Base-by-base conservation (phyloP, 2,329 filamentous ascomycete genomes). In the Didymella sp. region DNA sequence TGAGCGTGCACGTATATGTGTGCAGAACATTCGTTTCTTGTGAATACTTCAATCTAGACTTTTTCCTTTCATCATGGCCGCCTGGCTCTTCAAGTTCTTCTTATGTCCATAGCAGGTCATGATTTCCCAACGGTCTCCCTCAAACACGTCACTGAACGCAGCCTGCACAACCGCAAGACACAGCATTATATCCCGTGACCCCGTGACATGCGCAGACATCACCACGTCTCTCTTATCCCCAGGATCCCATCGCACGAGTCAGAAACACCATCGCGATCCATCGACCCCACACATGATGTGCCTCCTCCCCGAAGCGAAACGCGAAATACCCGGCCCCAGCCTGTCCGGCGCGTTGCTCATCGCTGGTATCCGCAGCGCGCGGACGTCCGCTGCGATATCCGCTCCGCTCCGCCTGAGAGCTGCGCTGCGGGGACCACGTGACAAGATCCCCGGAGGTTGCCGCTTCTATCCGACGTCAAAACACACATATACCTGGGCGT, bases 271-370 rank as follows among this genome's bases (percentile, higher is more conserved):
- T n/a, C n/a, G n/a, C n/a, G n/a, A n/a, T n/a, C n/a, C n/a, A n/a
- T 35, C 31, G 6, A 4, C 31, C 15, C 13, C 33, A 19, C 33
- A 37, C 33, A 37, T 6, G 9, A 37, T 17, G 19, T 6, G 9
- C 17, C 33, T 37, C 33, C 33, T 37, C 33, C 33, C 33, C 33
- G 17, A 37, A n/a, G 33, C 33, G 17, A 37, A n/a, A 17, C 33
- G 33, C 33, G 19, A n/a, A 11, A 37, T 37, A 37, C 33, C 53
- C 53, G 53, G 40, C 19, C 41, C 46, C 46, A 51, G 46, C 53
- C 53, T 46, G 46, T 46, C 33, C 33, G 15, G 44, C 28, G 9
- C 49, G 15, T 38, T 5, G 6, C 2, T 43, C 21, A 47, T 42
- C 51, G 21, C 37, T 27, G 48, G 35, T 54, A 54, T 27, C 51